These are phyloP conservation scores for Glycine tomentella DNA, from an alignment of 306 rosid species.

Conservation along the genomic window DNA sequence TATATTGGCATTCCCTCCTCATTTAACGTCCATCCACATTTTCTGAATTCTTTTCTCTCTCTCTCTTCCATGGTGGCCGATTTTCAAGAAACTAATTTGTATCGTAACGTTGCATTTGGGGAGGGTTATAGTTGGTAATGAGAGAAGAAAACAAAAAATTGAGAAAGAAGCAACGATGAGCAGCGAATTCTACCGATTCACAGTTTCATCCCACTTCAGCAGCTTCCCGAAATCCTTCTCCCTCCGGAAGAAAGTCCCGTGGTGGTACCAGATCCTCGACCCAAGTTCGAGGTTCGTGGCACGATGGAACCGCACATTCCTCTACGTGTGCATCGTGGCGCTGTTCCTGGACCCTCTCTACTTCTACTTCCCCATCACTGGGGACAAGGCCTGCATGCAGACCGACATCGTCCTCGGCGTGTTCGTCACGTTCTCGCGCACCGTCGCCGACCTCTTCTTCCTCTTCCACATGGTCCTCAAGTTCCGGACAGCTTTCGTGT, in stretches of 20 bases:
- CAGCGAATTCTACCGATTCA: constrained; percentile 14
- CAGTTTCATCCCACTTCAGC: constrained; percentile 50
- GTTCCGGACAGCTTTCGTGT: constrained; percentile 68
- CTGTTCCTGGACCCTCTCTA: constrained; percentile 87
- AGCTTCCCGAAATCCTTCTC: constrained; percentile 57
- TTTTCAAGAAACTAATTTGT: too few relatives aligned
- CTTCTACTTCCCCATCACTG: constrained; percentile 73
- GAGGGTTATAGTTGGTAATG: neutral
- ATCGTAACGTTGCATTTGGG: too few relatives aligned
- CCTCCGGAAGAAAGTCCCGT: constrained; percentile 61
- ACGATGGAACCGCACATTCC: constrained; percentile 71
- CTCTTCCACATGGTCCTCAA: constrained; percentile 69
- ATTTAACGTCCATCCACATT: constrained; percentile 2
- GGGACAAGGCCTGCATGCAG: constrained; percentile 65
- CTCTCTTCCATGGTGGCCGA: too few relatives aligned
- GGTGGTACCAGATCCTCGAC: constrained; percentile 78
- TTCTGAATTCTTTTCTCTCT: too few relatives aligned
- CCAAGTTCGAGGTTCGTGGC: constrained; percentile 68
- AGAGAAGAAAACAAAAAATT: neutral
- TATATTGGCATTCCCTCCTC: constrained; percentile 33
- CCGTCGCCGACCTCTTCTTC: constrained; percentile 75
- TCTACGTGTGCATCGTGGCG: constrained; percentile 65
- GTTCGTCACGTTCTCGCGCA: constrained; percentile 67
- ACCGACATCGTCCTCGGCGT: constrained; percentile 62
- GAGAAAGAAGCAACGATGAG: constrained; percentile 7